phyloP scores from a whole-genome alignment of 208 protist species.

The Trypanosoma conorhini region DNA sequence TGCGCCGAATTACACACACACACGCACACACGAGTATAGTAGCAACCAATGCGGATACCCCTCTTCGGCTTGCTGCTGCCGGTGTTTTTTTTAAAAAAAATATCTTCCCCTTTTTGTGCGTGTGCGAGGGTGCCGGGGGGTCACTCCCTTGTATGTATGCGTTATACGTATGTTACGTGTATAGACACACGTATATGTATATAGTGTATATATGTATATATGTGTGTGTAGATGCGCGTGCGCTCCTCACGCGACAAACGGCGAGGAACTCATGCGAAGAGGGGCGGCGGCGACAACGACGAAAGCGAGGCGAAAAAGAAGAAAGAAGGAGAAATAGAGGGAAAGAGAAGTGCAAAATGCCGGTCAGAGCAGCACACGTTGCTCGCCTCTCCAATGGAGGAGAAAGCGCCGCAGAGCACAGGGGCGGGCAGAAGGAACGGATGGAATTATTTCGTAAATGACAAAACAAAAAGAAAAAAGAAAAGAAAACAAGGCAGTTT shows the following conservation, averaged over 20 bases:
- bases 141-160: no score
- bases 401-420: no score
- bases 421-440: conserved; percentile 4
- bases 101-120: background rate
- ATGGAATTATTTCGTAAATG: conserved; percentile 4
- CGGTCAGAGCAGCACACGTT: background rate
- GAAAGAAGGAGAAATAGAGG: background rate
- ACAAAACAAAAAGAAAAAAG: conserved; percentile 19
- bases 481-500: conserved; percentile 2
- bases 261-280: no score
- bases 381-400: background rate
- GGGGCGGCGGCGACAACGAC: no score
- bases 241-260: no score
- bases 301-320: no score
- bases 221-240: no score
- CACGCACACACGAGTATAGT: background rate
- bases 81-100: background rate
- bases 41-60: background rate
- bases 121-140: no score
- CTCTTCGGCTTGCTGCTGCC: background rate
- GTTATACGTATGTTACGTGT: no score
- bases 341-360: background rate
- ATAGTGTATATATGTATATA: no score
- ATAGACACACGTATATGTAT: no score
- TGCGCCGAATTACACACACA: background rate